Evolutionary conservation across 495 filamentous ascomycete species (phyloP).

Genomic region (Annulohypoxylon moriforme): DNA sequence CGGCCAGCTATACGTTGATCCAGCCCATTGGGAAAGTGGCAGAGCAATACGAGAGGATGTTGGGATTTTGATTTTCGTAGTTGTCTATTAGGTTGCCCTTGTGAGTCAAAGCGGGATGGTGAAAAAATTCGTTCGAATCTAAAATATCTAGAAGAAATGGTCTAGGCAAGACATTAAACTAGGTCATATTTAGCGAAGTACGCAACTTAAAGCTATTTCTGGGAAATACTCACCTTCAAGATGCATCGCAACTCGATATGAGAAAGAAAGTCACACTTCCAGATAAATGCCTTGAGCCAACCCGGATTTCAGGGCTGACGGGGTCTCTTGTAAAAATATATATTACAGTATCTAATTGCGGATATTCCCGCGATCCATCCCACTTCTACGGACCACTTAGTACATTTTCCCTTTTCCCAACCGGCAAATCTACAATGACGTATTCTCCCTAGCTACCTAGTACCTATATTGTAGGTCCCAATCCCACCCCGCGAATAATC

Average conservation of each 20-base stretch:
- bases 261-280: background rate
- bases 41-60: slow-evolving; percentile 23
- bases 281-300: background rate
- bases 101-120: too few species aligned
- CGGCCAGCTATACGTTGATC: slow-evolving; percentile 50
- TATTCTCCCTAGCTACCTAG: background rate
- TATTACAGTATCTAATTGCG: slow-evolving; percentile 4
- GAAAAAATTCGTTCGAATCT: background rate
- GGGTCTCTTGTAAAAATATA: background rate
- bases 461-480: background rate
- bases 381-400: background rate
- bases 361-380: background rate
- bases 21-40: slow-evolving; percentile 33
- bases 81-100: too few species aligned
- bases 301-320: background rate
- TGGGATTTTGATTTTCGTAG: slow-evolving; percentile 22
- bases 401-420: background rate
- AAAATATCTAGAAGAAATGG: background rate
- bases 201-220: background rate
- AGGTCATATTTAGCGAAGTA: background rate
- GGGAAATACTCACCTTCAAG: background rate
- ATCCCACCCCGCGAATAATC: background rate
- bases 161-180: background rate
- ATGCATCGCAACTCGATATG: background rate
- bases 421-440: background rate